These are phyloP conservation scores for Globisporangium uncinulatum DNA, from an alignment of 352 stramenopile genomes.

Conservation along the genomic window DNA sequence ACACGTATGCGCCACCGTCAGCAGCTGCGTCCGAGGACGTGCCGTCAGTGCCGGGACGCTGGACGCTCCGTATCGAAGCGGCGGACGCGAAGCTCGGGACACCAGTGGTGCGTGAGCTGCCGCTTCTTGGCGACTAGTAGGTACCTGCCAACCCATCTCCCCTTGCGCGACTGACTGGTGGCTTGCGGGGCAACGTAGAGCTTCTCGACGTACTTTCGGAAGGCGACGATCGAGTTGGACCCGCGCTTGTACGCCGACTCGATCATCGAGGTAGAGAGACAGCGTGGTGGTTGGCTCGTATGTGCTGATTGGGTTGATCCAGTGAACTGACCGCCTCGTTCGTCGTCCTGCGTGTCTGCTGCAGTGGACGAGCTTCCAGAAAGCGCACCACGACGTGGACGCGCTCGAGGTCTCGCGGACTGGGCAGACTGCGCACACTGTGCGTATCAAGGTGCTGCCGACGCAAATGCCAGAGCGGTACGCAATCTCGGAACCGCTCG, in stretches of 20 bases:
- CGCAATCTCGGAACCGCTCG: constrained; percentile 42
- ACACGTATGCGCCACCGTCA: constrained; percentile 51
- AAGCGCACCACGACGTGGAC: constrained; percentile 56
- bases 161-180: background rate
- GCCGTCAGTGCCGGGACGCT: constrained; percentile 30
- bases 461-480: constrained; percentile 53
- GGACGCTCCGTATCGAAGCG: constrained; percentile 65
- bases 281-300: too few relatives aligned
- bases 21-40: constrained; percentile 21
- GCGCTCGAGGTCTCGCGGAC: constrained; percentile 44
- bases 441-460: constrained; percentile 65
- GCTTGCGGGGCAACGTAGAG: constrained; percentile 25
- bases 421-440: constrained; percentile 42
- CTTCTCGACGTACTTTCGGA: constrained; percentile 76
- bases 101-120: constrained; percentile 29
- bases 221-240: constrained; percentile 66
- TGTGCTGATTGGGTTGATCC: background rate
- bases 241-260: constrained; percentile 62
- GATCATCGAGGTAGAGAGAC: constrained; percentile 44
- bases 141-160: background rate
- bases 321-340: background rate
- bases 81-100: constrained; percentile 25
- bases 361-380: constrained; percentile 78
- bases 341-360: background rate
- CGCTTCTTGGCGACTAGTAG: background rate